Conservation (phyloP, 2,329 filamentous ascomycete genomes). For the Sordariomycetes sp. region DNA sequence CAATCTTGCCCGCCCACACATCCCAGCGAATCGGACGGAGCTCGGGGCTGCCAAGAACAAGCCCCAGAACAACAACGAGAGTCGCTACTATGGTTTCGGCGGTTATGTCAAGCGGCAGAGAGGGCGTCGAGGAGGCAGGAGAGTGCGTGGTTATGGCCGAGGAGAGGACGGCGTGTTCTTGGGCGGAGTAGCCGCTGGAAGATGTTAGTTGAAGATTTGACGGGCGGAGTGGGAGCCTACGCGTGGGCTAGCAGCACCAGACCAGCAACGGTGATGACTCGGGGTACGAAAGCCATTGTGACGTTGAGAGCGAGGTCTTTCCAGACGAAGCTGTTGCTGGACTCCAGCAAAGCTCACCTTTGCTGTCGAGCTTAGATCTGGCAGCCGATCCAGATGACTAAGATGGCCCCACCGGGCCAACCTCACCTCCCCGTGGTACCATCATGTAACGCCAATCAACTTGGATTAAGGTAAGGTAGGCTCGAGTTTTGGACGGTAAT, state of each 20-base stretch:
- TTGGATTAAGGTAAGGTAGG: too few species aligned
- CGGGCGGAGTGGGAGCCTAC: conserved; percentile 42
- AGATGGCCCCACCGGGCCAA: too few species aligned
- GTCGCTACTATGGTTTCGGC: conserved; percentile 79
- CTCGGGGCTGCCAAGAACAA: conserved; percentile 68
- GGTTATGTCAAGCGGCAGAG: conserved; percentile 76
- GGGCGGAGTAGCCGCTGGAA: conserved; percentile 84
- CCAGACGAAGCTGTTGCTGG: too few species aligned
- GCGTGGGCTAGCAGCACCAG: conserved; percentile 75
- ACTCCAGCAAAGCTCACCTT: too few species aligned
- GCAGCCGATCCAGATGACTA: too few species aligned
- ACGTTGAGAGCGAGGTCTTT: too few species aligned
- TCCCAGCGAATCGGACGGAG: conserved; percentile 80
- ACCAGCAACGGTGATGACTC: conserved; percentile 62
- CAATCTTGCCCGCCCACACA: conserved; percentile 75
- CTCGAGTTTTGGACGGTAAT: too few species aligned
- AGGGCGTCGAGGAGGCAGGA: conserved; percentile 25
- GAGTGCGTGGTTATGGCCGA: conserved; percentile 39
- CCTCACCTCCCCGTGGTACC: too few species aligned
- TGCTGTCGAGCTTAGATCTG: too few species aligned
- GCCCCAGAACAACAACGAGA: conserved; percentile 69
- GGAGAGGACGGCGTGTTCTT: conserved; percentile 77
- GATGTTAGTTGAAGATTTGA: conserved; percentile 1
- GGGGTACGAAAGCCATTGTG: conserved; percentile 60
- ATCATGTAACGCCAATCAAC: too few species aligned